These are phyloP conservation scores for Arctostaphylos glauca DNA, from an alignment of 148 eudicot species.

Conservation along the genomic window DNA sequence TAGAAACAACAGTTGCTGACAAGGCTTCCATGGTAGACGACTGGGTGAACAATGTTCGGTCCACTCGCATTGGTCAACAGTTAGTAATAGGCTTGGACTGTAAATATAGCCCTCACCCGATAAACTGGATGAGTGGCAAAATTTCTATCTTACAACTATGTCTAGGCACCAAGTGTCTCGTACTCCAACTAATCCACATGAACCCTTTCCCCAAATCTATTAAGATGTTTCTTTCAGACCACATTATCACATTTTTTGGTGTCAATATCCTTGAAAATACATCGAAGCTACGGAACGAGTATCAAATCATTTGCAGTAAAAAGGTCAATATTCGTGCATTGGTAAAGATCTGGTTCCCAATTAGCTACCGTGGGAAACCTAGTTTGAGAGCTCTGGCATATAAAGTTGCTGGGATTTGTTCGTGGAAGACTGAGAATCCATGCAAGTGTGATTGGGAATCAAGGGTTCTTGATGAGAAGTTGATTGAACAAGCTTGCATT, in stretches of 20 bases:
- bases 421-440: conserved; percentile 53
- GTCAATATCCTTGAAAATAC: neutral
- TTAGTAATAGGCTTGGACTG: conserved; percentile 9
- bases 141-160: conserved; percentile 12
- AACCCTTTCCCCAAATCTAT: conserved; percentile 3
- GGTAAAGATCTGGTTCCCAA: conserved; percentile 1
- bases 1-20: neutral
- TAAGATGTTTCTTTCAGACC: neutral
- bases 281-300: neutral
- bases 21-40: neutral
- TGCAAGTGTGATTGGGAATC: conserved; percentile 69
- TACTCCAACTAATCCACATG: neutral
- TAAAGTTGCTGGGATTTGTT: conserved; percentile 31
- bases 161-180: conserved; percentile 10
- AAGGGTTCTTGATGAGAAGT: conserved; percentile 36
- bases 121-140: neutral
- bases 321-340: neutral
- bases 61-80: neutral
- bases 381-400: conserved; percentile 57
- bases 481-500: conserved; percentile 71
- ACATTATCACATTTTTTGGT: conserved; percentile 8
- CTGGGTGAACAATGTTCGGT: neutral
- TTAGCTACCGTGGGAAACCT: conserved; percentile 14
- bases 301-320: neutral
- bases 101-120: neutral